Evolutionary conservation across 176 grass and related monocot species (phyloP).

Genomic region (Ensete ventricosum): DNA sequence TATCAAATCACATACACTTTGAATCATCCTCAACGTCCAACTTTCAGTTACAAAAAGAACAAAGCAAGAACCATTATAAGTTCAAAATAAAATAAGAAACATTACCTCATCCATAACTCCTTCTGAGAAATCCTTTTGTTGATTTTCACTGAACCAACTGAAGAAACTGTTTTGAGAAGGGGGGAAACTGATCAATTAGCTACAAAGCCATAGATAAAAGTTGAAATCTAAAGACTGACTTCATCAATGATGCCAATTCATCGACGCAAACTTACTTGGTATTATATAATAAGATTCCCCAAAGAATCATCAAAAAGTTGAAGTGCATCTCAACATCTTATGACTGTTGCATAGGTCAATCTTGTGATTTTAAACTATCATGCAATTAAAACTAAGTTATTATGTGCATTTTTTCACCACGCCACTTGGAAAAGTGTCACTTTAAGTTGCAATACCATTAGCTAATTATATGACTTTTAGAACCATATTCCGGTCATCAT

Average conservation of each 20-base stretch:
- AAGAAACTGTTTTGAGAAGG: conserved; percentile 17
- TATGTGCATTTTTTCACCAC: too few relatives aligned
- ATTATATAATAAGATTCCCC: too few relatives aligned
- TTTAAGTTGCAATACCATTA: neutral
- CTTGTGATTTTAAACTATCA: too few relatives aligned
- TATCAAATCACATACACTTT: too few relatives aligned
- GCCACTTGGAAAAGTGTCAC: neutral
- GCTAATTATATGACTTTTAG: neutral
- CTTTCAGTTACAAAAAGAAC: too few relatives aligned
- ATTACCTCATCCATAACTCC: conserved; percentile 19
- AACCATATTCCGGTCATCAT: too few relatives aligned
- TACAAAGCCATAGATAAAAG: neutral
- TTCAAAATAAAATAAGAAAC: neutral
- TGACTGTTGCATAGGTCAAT: too few relatives aligned
- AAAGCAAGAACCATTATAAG: neutral
- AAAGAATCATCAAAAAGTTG: too few relatives aligned
- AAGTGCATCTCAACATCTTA: too few relatives aligned
- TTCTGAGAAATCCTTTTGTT: conserved; percentile 12
- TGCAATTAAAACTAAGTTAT: too few relatives aligned
- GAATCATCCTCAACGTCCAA: too few relatives aligned
- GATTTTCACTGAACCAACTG: conserved; percentile 20
- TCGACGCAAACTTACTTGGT: too few relatives aligned
- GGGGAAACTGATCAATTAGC: neutral
- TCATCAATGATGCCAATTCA: neutral
- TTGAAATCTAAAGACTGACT: neutral